Evolutionary conservation across 768 basidiomycete genomes (phyloP), one percentile per base, ranked within the genome.

Genomic region (Suillus paluster): DNA sequence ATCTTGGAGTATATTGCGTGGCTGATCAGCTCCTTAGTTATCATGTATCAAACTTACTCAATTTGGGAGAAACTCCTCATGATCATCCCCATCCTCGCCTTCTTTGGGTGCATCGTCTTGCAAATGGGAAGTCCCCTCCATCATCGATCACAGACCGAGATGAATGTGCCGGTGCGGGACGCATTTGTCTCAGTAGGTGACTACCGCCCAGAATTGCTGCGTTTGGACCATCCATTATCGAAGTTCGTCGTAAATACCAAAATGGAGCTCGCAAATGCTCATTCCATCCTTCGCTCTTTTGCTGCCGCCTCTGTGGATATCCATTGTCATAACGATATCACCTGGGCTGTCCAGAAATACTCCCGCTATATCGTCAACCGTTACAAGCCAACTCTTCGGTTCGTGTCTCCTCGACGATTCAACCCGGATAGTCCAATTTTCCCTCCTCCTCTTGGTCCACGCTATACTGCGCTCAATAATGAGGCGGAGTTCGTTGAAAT

Each of bases 351-450:
- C 48, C 48, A 49, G 10, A 49, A 49, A 49, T 27, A 27, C 25
- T 49, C 48, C 48, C 48, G 17, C 48, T 23, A 27, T 25, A 49
- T 49, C 10, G 17, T 9, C 17, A 49, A 27, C 48, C 5, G 17
- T 49, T 25, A 19, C 48, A 27, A 19, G 27, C 19, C 25, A 10
- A n/a, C n/a, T n/a, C n/a, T 49, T 19, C 48, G 25, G 25, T 49
- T 49, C 25, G 27, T 49, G 25, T 49, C 48, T 49, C 48, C 48
- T 49, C 27, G 17, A 27, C 48, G 48, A 49, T 27, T 49, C 48
- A 27, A 49, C 27, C 48, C 48, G 3, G 5, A 27, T 19, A 49
- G 25, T 17, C 25, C 25, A 17, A 19, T 49, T 17, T 27, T 19
- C 9, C 48, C 48, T 10, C 48, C 48, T 49, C 48, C 48, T 19